Conservation (phyloP, 441 rosid genomes). For the Heliophila coronopifolia region DNA sequence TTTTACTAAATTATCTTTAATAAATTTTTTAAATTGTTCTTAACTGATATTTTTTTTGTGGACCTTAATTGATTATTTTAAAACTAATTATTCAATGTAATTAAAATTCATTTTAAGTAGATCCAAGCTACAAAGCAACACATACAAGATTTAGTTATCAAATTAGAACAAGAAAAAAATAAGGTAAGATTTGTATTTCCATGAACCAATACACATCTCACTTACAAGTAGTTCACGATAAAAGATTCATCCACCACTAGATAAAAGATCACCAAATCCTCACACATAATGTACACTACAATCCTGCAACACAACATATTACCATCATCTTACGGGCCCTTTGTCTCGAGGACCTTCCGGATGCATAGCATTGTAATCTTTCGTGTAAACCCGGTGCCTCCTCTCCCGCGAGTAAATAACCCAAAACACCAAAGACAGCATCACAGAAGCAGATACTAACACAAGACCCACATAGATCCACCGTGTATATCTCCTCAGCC, state of each 20-base stretch:
- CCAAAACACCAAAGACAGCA: constrained; percentile 94
- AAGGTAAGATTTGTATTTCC: too few species aligned
- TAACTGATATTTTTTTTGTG: too few species aligned
- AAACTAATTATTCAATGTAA: too few species aligned
- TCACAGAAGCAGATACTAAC: constrained; percentile 68
- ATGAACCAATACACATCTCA: not conserved
- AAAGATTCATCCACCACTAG: constrained; percentile 10
- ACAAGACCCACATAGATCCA: constrained; percentile 84
- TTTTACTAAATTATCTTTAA: too few species aligned
- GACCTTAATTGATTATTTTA: too few species aligned
- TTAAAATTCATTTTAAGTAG: too few species aligned
- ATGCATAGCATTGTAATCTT: constrained; percentile 32
- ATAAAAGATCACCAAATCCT: constrained; percentile 3
- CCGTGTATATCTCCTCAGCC: constrained; percentile 43
- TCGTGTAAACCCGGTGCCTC: constrained; percentile 72
- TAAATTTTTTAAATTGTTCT: too few species aligned
- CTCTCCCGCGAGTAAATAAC: constrained; percentile 80
- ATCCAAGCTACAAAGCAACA: too few species aligned
- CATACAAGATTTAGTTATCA: too few species aligned
- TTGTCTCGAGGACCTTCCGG: constrained; percentile 30
- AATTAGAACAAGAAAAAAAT: not conserved
- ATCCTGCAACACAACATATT: constrained; percentile 1
- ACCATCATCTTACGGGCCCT: constrained; percentile 22
- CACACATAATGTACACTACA: constrained; percentile 26
- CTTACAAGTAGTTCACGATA: not conserved